These are phyloP conservation scores for Capronia americana DNA, from an alignment of 2,329 filamentous ascomycete species.

Conservation along the genomic window DNA sequence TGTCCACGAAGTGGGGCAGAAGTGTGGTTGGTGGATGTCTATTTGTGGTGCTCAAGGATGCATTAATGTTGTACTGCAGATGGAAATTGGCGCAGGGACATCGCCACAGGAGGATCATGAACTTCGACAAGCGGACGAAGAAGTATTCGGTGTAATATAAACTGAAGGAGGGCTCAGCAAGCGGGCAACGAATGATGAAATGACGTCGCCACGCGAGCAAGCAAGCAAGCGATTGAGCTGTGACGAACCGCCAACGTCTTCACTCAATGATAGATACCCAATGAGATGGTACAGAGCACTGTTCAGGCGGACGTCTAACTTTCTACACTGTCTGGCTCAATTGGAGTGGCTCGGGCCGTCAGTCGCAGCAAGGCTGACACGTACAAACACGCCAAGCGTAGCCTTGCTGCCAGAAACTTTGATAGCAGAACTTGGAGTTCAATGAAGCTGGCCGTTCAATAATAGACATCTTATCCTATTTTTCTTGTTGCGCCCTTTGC, in stretches of 20 bases:
- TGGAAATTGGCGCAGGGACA: constrained; percentile 57
- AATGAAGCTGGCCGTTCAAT: not conserved
- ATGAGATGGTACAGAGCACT: not conserved
- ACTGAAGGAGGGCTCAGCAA: not conserved
- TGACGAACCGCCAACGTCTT: constrained; percentile 8
- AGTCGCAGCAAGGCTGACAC: constrained; percentile 7
- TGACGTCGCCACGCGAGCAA: not conserved
- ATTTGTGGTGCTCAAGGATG: constrained; percentile 82
- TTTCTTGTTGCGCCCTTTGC: not conserved
- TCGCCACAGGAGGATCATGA: constrained; percentile 53
- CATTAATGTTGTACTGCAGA: constrained; percentile 64
- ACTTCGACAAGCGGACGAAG: constrained; percentile 54
- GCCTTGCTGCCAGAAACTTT: constrained; percentile 22
- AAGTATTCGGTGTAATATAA: constrained; percentile 37
- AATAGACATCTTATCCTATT: not conserved
- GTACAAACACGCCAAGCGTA: constrained; percentile 27
- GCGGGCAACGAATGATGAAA: not conserved
- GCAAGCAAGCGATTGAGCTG: not conserved
- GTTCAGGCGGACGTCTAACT: not conserved
- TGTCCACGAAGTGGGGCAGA: constrained; percentile 86
- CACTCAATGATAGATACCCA: constrained; percentile 24
- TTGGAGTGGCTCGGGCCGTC: not conserved
- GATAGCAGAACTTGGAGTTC: not conserved
- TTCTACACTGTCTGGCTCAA: not conserved
- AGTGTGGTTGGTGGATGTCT: constrained; percentile 87